phyloP scores from a whole-genome alignment of 2,329 filamentous ascomycete genomes.

The Trematosphaeria pertusa region DNA sequence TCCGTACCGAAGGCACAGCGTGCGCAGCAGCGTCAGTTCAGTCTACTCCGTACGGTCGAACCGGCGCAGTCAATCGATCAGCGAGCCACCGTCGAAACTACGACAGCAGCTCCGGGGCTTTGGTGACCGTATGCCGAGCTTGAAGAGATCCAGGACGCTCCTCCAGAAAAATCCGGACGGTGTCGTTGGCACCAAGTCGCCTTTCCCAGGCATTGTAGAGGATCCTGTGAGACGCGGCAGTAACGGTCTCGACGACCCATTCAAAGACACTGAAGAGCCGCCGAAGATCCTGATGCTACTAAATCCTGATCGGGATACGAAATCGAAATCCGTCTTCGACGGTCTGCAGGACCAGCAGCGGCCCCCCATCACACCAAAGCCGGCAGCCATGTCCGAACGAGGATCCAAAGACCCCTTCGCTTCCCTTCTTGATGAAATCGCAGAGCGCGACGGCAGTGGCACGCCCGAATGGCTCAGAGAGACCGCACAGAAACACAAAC shows the following conservation, averaged over 20 bases:
- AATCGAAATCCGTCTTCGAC: slow-evolving; percentile 8
- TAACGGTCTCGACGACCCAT: slow-evolving; percentile 30
- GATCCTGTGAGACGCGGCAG: slow-evolving; percentile 31
- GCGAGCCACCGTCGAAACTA: slow-evolving; percentile 35
- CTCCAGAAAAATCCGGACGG: slow-evolving; percentile 41
- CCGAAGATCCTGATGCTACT: slow-evolving; percentile 27
- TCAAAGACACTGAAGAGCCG: slow-evolving; percentile 32
- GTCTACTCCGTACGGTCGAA: slow-evolving; percentile 38
- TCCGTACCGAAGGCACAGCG: slow-evolving; percentile 37
- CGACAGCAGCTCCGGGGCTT: slow-evolving; percentile 30
- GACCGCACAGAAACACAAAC: slow-evolving; percentile 29
- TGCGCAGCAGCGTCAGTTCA: slow-evolving; percentile 40
- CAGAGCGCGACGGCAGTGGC: slow-evolving; percentile 25
- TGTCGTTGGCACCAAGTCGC: slow-evolving; percentile 25
- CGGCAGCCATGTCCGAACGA: slow-evolving; percentile 27
- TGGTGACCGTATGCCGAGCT: slow-evolving; percentile 39
- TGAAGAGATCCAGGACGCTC: slow-evolving; percentile 39
- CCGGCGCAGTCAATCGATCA: slow-evolving; percentile 34
- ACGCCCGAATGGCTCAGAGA: slow-evolving; percentile 35
- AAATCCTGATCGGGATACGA: slow-evolving; percentile 38
- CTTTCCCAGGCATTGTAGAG: slow-evolving; percentile 38
- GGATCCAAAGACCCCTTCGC: slow-evolving; percentile 37
- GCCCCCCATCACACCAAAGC: slow-evolving; percentile 35
- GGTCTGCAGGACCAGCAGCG: slow-evolving; percentile 27
- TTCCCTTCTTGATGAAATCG: slow-evolving; percentile 36